Conservation (phyloP, 148 eudicot species). For the Rhododendron ferrugineum region DNA sequence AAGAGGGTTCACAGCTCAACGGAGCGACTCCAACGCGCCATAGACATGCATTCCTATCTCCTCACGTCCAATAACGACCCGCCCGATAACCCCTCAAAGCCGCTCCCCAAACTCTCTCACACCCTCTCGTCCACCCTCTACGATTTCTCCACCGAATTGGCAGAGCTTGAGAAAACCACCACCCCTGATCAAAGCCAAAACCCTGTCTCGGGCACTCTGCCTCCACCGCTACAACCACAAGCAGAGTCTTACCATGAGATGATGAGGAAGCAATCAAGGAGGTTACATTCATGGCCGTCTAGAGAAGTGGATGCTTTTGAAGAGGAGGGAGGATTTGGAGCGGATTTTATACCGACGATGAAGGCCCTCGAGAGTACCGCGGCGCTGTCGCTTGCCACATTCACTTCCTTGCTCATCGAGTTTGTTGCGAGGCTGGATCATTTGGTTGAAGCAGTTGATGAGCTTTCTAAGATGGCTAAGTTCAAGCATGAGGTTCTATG, state of each 20-base stretch:
- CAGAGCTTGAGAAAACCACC: constrained; percentile 10
- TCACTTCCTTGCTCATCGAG: constrained; percentile 53
- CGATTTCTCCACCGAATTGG: constrained; percentile 15
- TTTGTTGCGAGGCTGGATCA: constrained; percentile 63
- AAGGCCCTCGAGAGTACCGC: constrained; percentile 42
- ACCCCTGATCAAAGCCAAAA: constrained; percentile 10
- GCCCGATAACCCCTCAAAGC: constrained; percentile 15
- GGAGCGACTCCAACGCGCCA: constrained; percentile 43
- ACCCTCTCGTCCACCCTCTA: constrained; percentile 13
- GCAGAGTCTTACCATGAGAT: constrained; percentile 38
- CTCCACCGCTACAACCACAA: constrained; percentile 9
- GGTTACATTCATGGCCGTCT: constrained; percentile 53
- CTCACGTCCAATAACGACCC: constrained; percentile 26
- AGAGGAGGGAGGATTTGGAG: constrained; percentile 28
- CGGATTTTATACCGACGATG: constrained; percentile 33
- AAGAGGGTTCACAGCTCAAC: constrained; percentile 36
- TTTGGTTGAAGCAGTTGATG: constrained; percentile 58
- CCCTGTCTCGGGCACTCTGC: background rate
- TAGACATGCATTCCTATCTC: constrained; percentile 45
- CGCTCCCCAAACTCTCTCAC: constrained; percentile 13
- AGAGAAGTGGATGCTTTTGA: constrained; percentile 41
- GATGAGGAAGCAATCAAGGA: constrained; percentile 43
- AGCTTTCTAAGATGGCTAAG: constrained; percentile 43
- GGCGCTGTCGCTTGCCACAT: constrained; percentile 47
- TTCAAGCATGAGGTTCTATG: constrained; percentile 36